These are phyloP conservation scores for Pythium aristosporum DNA, from an alignment of 352 stramenopile genomes.

Conservation along the genomic window DNA sequence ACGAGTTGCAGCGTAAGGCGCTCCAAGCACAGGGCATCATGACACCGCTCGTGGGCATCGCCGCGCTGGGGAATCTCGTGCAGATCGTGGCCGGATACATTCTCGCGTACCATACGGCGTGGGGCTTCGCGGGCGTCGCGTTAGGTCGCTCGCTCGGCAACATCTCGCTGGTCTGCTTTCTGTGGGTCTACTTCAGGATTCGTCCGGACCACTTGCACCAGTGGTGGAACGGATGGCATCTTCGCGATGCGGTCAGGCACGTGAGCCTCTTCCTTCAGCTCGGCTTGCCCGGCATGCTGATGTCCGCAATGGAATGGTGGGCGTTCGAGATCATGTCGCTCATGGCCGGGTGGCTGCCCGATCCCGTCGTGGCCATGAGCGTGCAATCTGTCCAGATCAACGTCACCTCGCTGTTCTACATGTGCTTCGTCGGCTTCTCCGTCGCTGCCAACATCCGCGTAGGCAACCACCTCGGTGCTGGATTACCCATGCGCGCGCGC, in stretches of 20 bases:
- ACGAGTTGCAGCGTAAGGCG: constrained; percentile 69
- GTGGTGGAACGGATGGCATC: constrained; percentile 68
- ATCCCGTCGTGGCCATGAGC: constrained; percentile 62
- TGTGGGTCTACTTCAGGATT: constrained; percentile 57
- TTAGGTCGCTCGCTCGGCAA: constrained; percentile 58
- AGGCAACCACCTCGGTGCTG: constrained; percentile 71
- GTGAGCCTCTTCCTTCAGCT: constrained; percentile 59
- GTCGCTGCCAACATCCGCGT: constrained; percentile 71
- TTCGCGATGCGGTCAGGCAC: constrained; percentile 40
- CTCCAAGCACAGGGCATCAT: constrained; percentile 76
- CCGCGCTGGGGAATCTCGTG: constrained; percentile 51
- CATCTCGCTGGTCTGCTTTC: constrained; percentile 42
- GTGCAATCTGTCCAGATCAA: constrained; percentile 75
- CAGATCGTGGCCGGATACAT: constrained; percentile 65
- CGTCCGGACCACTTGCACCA: constrained; percentile 29
- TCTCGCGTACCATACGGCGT: constrained; percentile 65
- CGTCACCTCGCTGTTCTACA: constrained; percentile 64
- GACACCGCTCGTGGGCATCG: constrained; percentile 52
- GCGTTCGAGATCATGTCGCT: constrained; percentile 76
- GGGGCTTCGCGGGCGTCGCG: constrained; percentile 70
- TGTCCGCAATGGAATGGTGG: constrained; percentile 77
- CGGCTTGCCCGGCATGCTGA: constrained; percentile 56
- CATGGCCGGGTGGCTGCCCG: constrained; percentile 60
- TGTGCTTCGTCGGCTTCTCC: constrained; percentile 68
- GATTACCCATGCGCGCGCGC: constrained; percentile 48